Conservation (phyloP, 23 red algal species). For the Porphyridium purpureum region DNA sequence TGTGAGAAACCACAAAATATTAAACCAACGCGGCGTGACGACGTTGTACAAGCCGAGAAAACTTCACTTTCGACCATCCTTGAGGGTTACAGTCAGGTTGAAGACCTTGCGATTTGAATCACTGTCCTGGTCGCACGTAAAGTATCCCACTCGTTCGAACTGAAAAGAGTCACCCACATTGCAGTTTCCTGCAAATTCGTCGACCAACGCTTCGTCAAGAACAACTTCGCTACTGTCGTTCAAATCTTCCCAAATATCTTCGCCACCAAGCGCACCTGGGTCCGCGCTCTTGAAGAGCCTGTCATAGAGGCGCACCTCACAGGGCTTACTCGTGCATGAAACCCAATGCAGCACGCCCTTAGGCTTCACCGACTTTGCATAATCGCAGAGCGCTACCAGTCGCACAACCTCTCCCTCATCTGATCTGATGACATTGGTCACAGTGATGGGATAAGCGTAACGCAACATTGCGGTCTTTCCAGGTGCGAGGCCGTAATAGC, state of each 20-base stretch:
- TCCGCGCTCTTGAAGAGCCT: slow-evolving; percentile 61
- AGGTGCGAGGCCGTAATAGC: slow-evolving; percentile 90
- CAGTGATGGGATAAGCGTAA: slow-evolving; percentile 65
- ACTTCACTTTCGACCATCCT: no score
- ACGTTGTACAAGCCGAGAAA: no score
- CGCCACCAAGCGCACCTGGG: slow-evolving; percentile 55
- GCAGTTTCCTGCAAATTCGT: slow-evolving; percentile 9
- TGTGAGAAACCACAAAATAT: no score
- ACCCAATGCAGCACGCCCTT: slow-evolving; percentile 98
- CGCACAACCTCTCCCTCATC: slow-evolving; percentile 8
- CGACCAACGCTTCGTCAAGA: slow-evolving; percentile 33
- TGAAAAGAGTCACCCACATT: slow-evolving; percentile 49
- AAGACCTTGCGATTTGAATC: not conserved
- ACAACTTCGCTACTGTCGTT: slow-evolving; percentile 55
- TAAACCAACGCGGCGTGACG: no score
- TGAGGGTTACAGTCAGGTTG: slow-evolving; percentile 2
- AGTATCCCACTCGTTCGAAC: slow-evolving; percentile 96
- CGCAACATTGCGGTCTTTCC: slow-evolving; percentile 86
- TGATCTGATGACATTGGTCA: slow-evolving; percentile 15
- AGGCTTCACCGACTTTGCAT: slow-evolving; percentile 35
- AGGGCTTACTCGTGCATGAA: not conserved
- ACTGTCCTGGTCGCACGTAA: slow-evolving; percentile 22
- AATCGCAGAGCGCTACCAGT: slow-evolving; percentile 35
- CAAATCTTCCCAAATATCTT: no score
- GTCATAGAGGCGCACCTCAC: slow-evolving; percentile 62